Evolutionary conservation across 2,329 filamentous ascomycete species (phyloP), one percentile per base, ranked within the genome.

Genomic region (Paracamarosporium sp.): DNA sequence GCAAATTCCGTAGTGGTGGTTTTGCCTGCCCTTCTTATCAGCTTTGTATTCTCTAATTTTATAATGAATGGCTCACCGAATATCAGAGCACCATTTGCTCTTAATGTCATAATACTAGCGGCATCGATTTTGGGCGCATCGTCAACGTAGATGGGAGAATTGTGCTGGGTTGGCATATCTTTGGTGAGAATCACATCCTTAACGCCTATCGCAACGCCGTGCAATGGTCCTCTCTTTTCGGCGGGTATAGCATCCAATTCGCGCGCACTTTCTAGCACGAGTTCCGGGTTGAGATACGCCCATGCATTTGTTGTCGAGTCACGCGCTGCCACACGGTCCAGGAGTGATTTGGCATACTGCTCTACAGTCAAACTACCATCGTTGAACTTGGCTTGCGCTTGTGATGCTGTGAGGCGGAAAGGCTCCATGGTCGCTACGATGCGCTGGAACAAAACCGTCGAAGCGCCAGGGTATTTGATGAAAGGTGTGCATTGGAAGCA

Each of bases 1-100:
- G 87, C 86, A 63, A 90, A 89, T 65, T 90, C 86, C 0, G 88
- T 88, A 0, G 87, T 90, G 0, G 82, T 85, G 0, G 84, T 86
- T 65, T 87, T 75, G 15, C 70, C 68, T 70, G 41, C 41, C 3
- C 4, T 6, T 17, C 22, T 13, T 25, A 46, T 30, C 31, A 41
- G 15, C 45, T 45, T n/a, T 36, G 22, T 7, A 6, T 17, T 22
- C 17, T 5, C 27, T 11, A 45, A 20, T 17, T 4, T 31, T 30
- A 30, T 8, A 17, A 17, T 15, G 3, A 24, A 36, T 28, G 2
- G 15, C 50, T 11, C 60, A 61, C 72, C 72, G 43, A 88, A 75
- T n/a, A 89, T 81, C 11, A 88, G 72, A 2, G 84, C 86, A 0
- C 86, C 86, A 1, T 83, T 81, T 7, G 80, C 71, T 1, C 86